These are phyloP conservation scores for Trichoderma cornu-damae DNA, from an alignment of 2,329 filamentous ascomycete genomes.

Conservation along the genomic window DNA sequence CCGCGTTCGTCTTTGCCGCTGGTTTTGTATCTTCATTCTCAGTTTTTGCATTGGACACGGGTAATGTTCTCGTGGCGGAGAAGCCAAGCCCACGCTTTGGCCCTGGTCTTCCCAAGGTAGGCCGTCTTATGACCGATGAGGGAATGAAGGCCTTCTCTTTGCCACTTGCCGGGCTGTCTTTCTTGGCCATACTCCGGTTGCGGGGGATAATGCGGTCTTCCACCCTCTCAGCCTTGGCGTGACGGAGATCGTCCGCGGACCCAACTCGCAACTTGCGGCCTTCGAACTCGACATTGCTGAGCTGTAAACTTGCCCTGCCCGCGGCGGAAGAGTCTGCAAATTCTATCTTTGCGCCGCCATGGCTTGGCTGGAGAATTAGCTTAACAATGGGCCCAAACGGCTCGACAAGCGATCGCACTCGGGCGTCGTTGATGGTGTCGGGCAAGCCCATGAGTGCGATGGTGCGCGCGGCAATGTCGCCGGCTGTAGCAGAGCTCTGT, in stretches of 20 bases:
- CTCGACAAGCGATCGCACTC: constrained; percentile 68
- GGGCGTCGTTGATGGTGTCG: constrained; percentile 86
- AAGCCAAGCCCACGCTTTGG: constrained; percentile 44
- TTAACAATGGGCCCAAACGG: constrained; percentile 67
- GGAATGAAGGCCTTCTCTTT: constrained; percentile 38
- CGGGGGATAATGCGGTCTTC: constrained; percentile 29
- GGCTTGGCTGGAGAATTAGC: constrained; percentile 71
- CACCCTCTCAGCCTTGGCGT: constrained; percentile 41
- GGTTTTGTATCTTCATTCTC: constrained; percentile 22
- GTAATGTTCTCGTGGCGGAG: constrained; percentile 25
- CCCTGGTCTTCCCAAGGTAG: constrained; percentile 37
- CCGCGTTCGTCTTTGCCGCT: constrained; percentile 49
- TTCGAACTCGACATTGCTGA: constrained; percentile 53
- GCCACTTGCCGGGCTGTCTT: constrained; percentile 20
- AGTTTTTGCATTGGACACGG: constrained; percentile 21
- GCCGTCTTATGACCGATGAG: constrained; percentile 41
- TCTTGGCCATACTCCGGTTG: constrained; percentile 30
- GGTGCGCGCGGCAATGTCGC: constrained; percentile 60
- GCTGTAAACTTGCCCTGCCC: constrained; percentile 62
- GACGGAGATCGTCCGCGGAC: constrained; percentile 49
- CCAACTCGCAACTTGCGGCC: constrained; percentile 52
- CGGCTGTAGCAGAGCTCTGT: constrained; percentile 35
- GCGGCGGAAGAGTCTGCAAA: constrained; percentile 65
- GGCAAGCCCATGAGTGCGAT: constrained; percentile 80
- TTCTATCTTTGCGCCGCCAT: constrained; percentile 82